Percentiles rank a stretch among this genome's conserved stretches.
Evolutionary conservation across 163 green algal genomes (phyloP).

Genomic region (Scenedesmus sp.): DNA sequence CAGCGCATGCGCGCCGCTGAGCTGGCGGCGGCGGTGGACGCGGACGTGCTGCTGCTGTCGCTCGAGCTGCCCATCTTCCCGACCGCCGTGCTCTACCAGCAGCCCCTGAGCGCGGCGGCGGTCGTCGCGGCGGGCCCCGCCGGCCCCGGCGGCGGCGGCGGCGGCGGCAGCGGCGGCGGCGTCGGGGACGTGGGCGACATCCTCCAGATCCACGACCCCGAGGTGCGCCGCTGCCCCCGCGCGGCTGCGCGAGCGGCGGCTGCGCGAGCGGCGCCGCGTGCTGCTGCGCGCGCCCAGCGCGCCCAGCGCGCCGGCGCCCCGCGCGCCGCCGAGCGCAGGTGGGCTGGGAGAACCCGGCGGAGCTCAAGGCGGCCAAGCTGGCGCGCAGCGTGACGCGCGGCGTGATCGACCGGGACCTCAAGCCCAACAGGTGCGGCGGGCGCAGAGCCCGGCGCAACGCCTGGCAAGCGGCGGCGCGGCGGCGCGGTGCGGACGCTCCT

Average conservation of each 20-base stretch:
- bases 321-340: too few species aligned
- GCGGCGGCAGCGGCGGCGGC: neutral
- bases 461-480: slow-evolving; percentile 65
- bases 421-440: slow-evolving; percentile 89
- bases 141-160: neutral
- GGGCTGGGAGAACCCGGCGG: slow-evolving; percentile 83
- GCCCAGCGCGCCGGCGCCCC: too few species aligned
- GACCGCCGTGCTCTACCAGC: slow-evolving; percentile 79
- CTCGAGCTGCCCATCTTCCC: slow-evolving; percentile 78
- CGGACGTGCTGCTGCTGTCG: slow-evolving; percentile 53
- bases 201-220: slow-evolving; percentile 17
- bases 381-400: slow-evolving; percentile 78
- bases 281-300: neutral
- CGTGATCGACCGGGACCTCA: slow-evolving; percentile 79
- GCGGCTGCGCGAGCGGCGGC: too few species aligned
- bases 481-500: slow-evolving; percentile 53
- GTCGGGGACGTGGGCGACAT: slow-evolving; percentile 23
- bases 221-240: neutral
- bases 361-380: slow-evolving; percentile 96
- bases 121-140: slow-evolving; percentile 28
- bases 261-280: too few species aligned
- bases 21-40: slow-evolving; percentile 2
- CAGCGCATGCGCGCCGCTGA: slow-evolving; percentile 25
- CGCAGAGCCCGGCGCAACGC: too few species aligned
- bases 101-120: slow-evolving; percentile 24